Base-by-base conservation (phyloP, 257 asterid genomes). In the Fraxinus americana region DNA sequence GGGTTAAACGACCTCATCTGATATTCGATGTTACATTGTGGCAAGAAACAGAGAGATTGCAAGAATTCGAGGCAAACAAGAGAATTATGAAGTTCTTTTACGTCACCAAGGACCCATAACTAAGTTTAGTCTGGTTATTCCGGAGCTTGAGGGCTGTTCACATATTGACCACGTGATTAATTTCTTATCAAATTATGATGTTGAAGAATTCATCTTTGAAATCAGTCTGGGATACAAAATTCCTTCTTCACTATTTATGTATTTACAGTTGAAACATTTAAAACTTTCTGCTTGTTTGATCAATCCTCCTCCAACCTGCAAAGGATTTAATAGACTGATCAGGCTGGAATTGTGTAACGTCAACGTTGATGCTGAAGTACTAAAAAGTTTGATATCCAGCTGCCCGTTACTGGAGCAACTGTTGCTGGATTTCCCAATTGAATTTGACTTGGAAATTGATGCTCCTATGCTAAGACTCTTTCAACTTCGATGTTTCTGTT, bases 21-120 rank as follows among this genome's bases (percentile, higher is more conserved):
- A 57, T 43, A 52, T 66, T 78, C 39, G 81, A 71, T 38, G 19
- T 17, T 9, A 78, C 71, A 6, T 43, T 71, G 23, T 77, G 63
- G 38, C 7, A 66, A 27, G 29, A 27, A 0, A 27, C 29, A 27
- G 29, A 27, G 29, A 27, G 29, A 27, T 27, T 27, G 59, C 23
- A 38, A 57, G n/a, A 59, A 27, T 14, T 34, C 68, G 10, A 17
- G 38, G 38, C 38, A 74, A 23, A 35, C 21, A 16, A 2, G 0
- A n/a, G 66, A 57, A 29, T 17, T 50, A 45, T 14, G 6, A 50
- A 50, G n/a, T 50, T 45, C 68, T 78, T 27, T 25, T 73, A 59
- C 39, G 25, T 70, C 81, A 29, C 45, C 65, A 70, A 43, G 81
- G 81, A 36, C 81, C 81, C 25, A 27, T 78, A 17, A 36, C 35